Evolutionary conservation across 495 filamentous ascomycete species (phyloP), one percentile per base, ranked within the genome.

Genomic region (Cairneyella variabilis): DNA sequence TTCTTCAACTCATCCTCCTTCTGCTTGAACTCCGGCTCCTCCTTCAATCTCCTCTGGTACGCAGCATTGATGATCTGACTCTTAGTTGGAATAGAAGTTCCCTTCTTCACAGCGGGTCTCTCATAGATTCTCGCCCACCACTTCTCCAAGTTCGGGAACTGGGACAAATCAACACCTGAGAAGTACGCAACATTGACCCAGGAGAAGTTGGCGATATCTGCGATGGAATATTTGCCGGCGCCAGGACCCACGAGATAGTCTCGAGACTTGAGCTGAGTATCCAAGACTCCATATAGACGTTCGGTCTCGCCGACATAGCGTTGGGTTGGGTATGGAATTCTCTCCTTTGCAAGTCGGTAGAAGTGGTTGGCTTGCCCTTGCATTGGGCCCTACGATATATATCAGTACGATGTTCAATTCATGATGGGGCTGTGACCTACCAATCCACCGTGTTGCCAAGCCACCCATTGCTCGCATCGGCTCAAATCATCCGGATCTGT

Each of bases 321-420:
- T 59, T 83, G 83, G 34, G 88, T 76, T 27, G 80, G 83, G 69
- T 92, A 95, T 18, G 85, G 74, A 62, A 92, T 86, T 61, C 77
- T 83, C 63, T 91, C 87, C 37, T 86, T 83, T 9, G 87, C 84
- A 64, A 85, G 86, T 34, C 83, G 84, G 48, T 69, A 66, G 76
- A 95, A 96, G 69, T 95, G 89, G 74, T 91, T 91, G 5, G 86
- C 86, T 63, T 95, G 90, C 10, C 84, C 88, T 66, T 95, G 90
- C 87, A 91, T 92, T 1, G 90, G 90, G 3, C 88, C 89, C 86
- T 81, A 49, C 75, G 70, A n/a, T n/a, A n/a, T 69, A 74, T 79
- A 63, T 54, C 44, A 48, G 16, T 39, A 54, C 41, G 26, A 73
- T 82, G 26, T 63, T 37, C 5, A 20, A 28, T 18, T 12, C 23